Evolutionary conservation across 768 basidiomycete species (phyloP), one percentile per base, ranked within the genome.

Genomic region (Boletus subcaerulescens): DNA sequence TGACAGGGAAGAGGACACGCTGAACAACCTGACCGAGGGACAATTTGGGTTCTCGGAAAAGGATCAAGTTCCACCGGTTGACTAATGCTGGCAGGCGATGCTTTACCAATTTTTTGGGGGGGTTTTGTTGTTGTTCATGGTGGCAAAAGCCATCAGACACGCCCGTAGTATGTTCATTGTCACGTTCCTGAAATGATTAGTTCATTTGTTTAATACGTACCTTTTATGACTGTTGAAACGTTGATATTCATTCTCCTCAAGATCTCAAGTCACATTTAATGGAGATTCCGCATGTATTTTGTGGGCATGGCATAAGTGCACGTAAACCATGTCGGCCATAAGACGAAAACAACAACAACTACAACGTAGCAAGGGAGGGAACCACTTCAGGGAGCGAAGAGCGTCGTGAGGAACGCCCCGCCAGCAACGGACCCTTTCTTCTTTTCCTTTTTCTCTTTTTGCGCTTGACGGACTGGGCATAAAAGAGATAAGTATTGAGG

Each of bases 341-440:
- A 53, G 24, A 48, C 17, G 42, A 29, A 58, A 46, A 41, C 13
- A 39, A 24, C n/a, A 45, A 36, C 43, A 39, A 48, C 43, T 51
- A 66, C 45, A 33, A 35, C 17, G 39, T 42, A 15, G 42, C 29
- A 17, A 24, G 35, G 35, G 2, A 7, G 35, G 5, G n/a, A 39
- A 33, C 15, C 41, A 43, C 57, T 50, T 89, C 77, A 97, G 71
- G 92, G 87, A 72, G 94, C 88, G 63, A 91, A 86, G 68, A 98
- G 82, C 59, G 80, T 91, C 55, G 79, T 78, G 71, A 93, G 78
- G 91, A 96, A 96, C 45, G 82, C 80, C 74, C 91, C 84, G 69
- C 88, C 86, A 56, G 93, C 86, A 56, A 85, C 58, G 76, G 64
- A 74, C 74, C 86, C 86, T 70, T 80, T 72, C 78, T 86, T 86